A percentile compares a stretch with the other conserved stretches of the same genome.
These are phyloP conservation scores for Leucocoprinus sp. DNA, from an alignment of 768 basidiomycete genomes.

Conservation along the genomic window DNA sequence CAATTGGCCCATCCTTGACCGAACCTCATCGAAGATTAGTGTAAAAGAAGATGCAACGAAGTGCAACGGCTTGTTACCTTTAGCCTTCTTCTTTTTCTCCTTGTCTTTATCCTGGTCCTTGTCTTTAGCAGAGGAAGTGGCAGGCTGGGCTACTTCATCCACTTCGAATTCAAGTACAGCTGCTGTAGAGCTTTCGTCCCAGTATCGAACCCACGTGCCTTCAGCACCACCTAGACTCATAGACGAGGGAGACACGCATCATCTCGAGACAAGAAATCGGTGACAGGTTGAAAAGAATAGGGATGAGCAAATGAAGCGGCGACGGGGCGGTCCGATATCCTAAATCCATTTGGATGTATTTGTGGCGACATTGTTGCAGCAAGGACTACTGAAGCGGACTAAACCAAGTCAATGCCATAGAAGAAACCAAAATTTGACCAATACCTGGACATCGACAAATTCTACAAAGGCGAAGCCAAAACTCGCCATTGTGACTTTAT, in stretches of 20 bases:
- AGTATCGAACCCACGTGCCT: constrained; percentile 75
- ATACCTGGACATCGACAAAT: constrained; percentile 76
- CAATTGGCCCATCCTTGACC: constrained; percentile 29
- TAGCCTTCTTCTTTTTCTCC: constrained; percentile 59
- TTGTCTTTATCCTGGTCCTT: constrained; percentile 30
- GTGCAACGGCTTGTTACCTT: constrained; percentile 24
- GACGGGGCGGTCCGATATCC: constrained; percentile 82
- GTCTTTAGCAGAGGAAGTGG: constrained; percentile 21
- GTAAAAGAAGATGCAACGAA: not conserved
- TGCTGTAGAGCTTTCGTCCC: constrained; percentile 81
- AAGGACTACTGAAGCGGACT: constrained; percentile 80
- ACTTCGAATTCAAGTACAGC: constrained; percentile 76
- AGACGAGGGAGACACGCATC: constrained; percentile 70
- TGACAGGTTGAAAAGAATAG: constrained; percentile 79
- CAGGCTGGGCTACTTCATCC: constrained; percentile 39
- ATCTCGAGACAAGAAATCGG: constrained; percentile 67
- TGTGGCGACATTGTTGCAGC: constrained; percentile 82
- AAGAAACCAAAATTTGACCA: constrained; percentile 9
- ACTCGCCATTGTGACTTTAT: constrained; percentile 78
- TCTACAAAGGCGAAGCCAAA: constrained; percentile 96
- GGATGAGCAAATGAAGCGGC: constrained; percentile 91
- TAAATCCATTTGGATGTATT: constrained; percentile 87
- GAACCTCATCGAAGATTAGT: constrained; percentile 14
- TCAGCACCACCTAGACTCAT: constrained; percentile 63
- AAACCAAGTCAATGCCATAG: constrained; percentile 10